These are phyloP conservation scores for Lavandula angustifolia DNA, from an alignment of 257 asterid species.

Conservation along the genomic window DNA sequence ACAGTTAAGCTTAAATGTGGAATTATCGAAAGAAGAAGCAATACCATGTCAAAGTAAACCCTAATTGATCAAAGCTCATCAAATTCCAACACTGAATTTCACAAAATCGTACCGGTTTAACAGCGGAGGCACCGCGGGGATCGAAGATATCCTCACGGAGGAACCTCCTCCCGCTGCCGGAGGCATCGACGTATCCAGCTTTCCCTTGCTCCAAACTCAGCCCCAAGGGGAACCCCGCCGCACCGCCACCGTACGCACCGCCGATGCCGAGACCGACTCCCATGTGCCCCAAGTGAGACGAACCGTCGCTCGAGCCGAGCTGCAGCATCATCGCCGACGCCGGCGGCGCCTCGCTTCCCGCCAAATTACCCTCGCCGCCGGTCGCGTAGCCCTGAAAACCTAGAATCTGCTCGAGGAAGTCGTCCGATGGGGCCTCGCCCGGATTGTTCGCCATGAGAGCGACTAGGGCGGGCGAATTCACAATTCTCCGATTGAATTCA, in stretches of 20 bases:
- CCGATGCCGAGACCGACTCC: constrained; percentile 61
- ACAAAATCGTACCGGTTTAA: constrained; percentile 49
- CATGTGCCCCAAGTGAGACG: constrained; percentile 58
- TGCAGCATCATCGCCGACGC: constrained; percentile 60
- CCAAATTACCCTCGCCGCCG: constrained; percentile 52
- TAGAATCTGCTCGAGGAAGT: constrained; percentile 82
- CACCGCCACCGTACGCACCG: constrained; percentile 46
- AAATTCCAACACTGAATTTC: neutral
- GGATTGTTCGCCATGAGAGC: constrained; percentile 74
- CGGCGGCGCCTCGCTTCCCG: constrained; percentile 44
- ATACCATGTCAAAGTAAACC: constrained; percentile 20
- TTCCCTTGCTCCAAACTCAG: constrained; percentile 90
- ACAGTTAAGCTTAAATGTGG: neutral
- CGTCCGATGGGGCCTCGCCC: constrained; percentile 75
- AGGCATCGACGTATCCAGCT: constrained; percentile 58
- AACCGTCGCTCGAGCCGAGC: constrained; percentile 63
- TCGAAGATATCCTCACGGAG: constrained; percentile 55
- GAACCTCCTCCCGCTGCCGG: constrained; percentile 67
- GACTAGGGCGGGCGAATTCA: constrained; percentile 23
- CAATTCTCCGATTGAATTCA: constrained; percentile 18
- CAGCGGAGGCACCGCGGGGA: constrained; percentile 62
- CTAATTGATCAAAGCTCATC: constrained; percentile 8
- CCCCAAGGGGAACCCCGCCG: constrained; percentile 79
- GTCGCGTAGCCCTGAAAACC: constrained; percentile 65
- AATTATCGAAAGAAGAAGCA: neutral